Base-by-base conservation (phyloP, 2,329 filamentous ascomycete species). In the Fusarium begoniae region DNA sequence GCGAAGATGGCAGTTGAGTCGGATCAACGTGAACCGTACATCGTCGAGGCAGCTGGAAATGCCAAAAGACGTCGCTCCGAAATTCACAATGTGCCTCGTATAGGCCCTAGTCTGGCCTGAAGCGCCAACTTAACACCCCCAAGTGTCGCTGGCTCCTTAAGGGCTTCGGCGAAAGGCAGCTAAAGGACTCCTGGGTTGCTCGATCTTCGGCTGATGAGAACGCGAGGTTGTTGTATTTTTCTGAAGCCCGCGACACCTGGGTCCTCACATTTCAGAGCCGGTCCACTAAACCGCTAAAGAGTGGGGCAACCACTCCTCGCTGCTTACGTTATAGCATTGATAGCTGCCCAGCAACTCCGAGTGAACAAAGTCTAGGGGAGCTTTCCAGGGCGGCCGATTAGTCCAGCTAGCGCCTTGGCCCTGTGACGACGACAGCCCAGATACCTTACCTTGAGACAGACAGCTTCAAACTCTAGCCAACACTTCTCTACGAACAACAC, bases 191-290 rank as follows among this genome's bases (percentile, higher is more conserved):
- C 43, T 41, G 41, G 28, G 35, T 54, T 28, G 57, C 40, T 43
- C 43, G 55, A 50, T 51, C 37, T 38, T 62, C 38, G 37, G 38
- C 37, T 75, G 63, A 65, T 50, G 59, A 44, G 26, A 63, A 50
- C 75, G 74, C 72, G 72, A 73, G 40, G 38, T 37, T 57, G 62
- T 47, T 70, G 75, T 77, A 74, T 77, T 77, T 75, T 77, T 72
- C 32, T 45, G 43, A 65, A 48, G 66, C 60, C 71, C 71, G 65
- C 59, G 68, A 44, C 58, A 41, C n/a, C 59, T 17, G 50, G 59
- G 22, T 41, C 54, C 53, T 51, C 62, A 40, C 37, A 51, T 35
- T 56, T 62, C 51, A n/a, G 26, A 38, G 18, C 56, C 35, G 65
- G 24, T 38, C 68, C 60, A 69, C 59, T 45, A 24, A 30, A n/a